Conservation (phyloP, 2,329 filamentous ascomycete genomes). For the Hypoxylon sp. region DNA sequence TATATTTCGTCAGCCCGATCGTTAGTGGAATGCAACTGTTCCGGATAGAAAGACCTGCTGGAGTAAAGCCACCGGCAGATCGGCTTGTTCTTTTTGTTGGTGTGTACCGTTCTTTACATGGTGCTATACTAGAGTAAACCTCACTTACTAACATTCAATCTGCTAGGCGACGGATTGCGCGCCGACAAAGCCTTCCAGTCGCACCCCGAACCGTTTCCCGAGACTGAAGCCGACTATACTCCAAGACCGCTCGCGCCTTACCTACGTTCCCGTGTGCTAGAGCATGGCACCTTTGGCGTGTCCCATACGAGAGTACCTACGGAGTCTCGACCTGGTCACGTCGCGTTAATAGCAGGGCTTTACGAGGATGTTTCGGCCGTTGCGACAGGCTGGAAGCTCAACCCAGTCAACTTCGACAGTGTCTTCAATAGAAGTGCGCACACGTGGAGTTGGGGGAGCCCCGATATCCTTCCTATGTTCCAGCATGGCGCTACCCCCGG, state of each 20-base stretch:
- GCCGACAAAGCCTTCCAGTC: conserved; percentile 98
- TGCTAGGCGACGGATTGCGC: conserved; percentile 85
- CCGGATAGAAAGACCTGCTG: conserved; percentile 72
- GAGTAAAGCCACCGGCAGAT: conserved; percentile 82
- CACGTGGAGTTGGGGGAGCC: conserved; percentile 99
- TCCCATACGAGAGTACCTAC: conserved; percentile 97
- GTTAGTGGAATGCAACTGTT: conserved; percentile 95
- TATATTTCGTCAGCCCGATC: conserved; percentile 98
- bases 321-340: conserved; percentile 95
- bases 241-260: conserved; percentile 91
- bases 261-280: conserved; percentile 87
- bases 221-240: conserved; percentile 74
- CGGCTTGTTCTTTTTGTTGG: conserved; percentile 94
- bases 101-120: conserved; percentile 57
- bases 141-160: conserved; percentile 31
- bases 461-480: conserved; percentile 98
- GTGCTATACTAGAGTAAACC: conserved; percentile 11
- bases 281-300: conserved; percentile 95
- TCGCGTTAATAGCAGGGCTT: conserved; percentile 94
- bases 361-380: conserved; percentile 99
- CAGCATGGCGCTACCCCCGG: conserved; percentile 91
- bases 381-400: conserved; percentile 97
- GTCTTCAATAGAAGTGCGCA: conserved; percentile 97
- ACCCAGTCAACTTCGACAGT: conserved; percentile 98
- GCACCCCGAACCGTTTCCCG: conserved; percentile 86